Conservation (phyloP, 2,329 filamentous ascomycete genomes). For the Aspergillus texensis region DNA sequence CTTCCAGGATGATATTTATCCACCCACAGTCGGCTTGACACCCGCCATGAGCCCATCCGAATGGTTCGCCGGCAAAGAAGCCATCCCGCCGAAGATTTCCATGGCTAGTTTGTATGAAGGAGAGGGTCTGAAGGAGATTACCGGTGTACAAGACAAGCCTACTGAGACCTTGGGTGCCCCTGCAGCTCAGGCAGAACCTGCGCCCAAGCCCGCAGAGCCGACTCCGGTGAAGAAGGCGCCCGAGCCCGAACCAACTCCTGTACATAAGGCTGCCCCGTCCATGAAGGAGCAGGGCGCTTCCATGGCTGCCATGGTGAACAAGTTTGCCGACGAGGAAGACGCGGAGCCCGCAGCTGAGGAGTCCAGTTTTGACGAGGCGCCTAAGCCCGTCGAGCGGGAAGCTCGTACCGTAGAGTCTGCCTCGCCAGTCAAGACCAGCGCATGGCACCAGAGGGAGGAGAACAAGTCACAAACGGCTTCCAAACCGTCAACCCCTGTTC, state of each 20-base stretch:
- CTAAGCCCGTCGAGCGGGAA: constrained; percentile 72
- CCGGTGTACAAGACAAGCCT: constrained; percentile 45
- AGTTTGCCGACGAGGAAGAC: constrained; percentile 78
- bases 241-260: constrained; percentile 37
- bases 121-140: constrained; percentile 74
- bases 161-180: constrained; percentile 41
- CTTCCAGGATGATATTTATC: constrained; percentile 97
- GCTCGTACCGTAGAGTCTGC: constrained; percentile 31
- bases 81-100: constrained; percentile 85
- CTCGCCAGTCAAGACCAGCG: constrained; percentile 32
- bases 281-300: constrained; percentile 85
- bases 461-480: constrained; percentile 28
- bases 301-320: constrained; percentile 81
- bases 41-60: constrained; percentile 78
- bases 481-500: constrained; percentile 25
- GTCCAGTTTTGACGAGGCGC: constrained; percentile 84
- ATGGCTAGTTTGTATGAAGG: constrained; percentile 91
- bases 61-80: constrained; percentile 85
- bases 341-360: constrained; percentile 61
- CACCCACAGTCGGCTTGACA: constrained; percentile 77
- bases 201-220: constrained; percentile 50
- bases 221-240: constrained; percentile 27
- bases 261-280: constrained; percentile 61
- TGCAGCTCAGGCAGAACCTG: constrained; percentile 53
- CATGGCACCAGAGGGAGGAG: constrained; percentile 34